A percentile compares a stretch with the other conserved stretches of the same genome.
These are phyloP conservation scores for Scorias spongiosa DNA, from an alignment of 2,329 filamentous ascomycete species.

Conservation along the genomic window DNA sequence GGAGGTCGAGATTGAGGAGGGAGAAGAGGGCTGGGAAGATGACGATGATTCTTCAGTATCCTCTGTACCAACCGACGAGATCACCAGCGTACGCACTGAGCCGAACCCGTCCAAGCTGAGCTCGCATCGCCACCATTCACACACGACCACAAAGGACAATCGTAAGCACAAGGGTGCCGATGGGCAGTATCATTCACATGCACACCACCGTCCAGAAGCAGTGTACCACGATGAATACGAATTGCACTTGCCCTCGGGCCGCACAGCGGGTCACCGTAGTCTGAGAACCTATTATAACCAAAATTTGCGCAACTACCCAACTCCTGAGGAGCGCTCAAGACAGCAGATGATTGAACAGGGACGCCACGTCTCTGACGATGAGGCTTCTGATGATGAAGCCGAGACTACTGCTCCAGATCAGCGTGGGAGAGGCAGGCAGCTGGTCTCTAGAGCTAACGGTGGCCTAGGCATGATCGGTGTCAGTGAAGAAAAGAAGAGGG, in stretches of 20 bases:
- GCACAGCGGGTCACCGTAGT: constrained; percentile 78
- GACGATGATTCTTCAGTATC: constrained; percentile 76
- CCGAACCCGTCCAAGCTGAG: constrained; percentile 58
- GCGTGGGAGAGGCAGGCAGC: constrained; percentile 21
- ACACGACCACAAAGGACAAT: constrained; percentile 38
- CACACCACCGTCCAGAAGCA: constrained; percentile 55
- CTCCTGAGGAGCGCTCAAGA: constrained; percentile 57
- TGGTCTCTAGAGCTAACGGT: constrained; percentile 54
- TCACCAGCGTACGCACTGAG: constrained; percentile 64
- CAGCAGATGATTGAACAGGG: constrained; percentile 44
- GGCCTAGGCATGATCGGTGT: constrained; percentile 64
- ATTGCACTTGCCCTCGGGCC: constrained; percentile 79
- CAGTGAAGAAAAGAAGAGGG: constrained; percentile 57
- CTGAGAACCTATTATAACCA: constrained; percentile 81
- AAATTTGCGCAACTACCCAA: constrained; percentile 75
- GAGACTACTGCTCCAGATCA: constrained; percentile 6
- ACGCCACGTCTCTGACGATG: constrained; percentile 27
- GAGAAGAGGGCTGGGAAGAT: constrained; percentile 75
- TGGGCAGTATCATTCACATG: constrained; percentile 62
- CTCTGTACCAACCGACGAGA: constrained; percentile 71
- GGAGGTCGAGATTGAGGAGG: constrained; percentile 39
- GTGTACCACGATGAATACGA: constrained; percentile 89
- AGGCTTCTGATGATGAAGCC: constrained; percentile 23
- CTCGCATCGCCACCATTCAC: constrained; percentile 62
- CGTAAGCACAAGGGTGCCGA: constrained; percentile 59